These are phyloP conservation scores for Aspergillus sparsus DNA, from an alignment of 495 filamentous ascomycete genomes.

Conservation along the genomic window DNA sequence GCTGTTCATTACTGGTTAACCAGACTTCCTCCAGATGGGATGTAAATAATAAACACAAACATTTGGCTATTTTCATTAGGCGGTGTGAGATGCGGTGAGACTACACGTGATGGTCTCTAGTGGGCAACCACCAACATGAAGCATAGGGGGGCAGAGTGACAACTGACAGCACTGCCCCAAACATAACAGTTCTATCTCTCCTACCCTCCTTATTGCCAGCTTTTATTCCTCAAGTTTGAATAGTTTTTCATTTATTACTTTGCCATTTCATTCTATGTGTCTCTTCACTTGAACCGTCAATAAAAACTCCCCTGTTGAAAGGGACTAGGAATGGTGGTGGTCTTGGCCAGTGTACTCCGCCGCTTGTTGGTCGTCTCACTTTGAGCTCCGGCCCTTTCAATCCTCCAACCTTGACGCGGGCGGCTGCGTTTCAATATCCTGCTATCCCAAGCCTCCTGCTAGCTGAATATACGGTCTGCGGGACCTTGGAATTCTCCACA, in stretches of 20 bases:
- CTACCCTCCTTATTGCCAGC: conserved; percentile 10
- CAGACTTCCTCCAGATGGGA: not conserved
- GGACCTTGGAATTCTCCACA: conserved; percentile 3
- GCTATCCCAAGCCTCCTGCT: conserved; percentile 7
- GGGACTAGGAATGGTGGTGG: conserved; percentile 36
- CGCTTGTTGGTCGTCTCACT: conserved; percentile 36
- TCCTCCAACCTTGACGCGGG: conserved; percentile 23
- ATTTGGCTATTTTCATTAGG: conserved; percentile 11
- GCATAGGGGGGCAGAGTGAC: conserved; percentile 28
- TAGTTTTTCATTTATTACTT: conserved; percentile 5
- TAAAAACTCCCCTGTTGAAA: conserved; percentile 16
- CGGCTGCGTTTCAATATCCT: conserved; percentile 14
- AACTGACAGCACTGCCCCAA: conserved; percentile 28
- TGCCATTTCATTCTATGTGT: conserved; percentile 7
- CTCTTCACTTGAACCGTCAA: conserved; percentile 6
- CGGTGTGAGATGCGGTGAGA: conserved; percentile 26
- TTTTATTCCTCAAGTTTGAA: conserved; percentile 11
- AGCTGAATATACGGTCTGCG: conserved; percentile 11
- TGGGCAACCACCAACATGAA: conserved; percentile 25
- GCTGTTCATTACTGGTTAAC: too few relatives aligned
- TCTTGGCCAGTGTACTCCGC: conserved; percentile 32
- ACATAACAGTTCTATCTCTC: conserved; percentile 20
- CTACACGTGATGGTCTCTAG: conserved; percentile 28
- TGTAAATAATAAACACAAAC: conserved; percentile 13
- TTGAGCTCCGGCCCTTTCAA: conserved; percentile 31